Evolutionary conservation across 1,284 basidiomycete genomes (phyloP), one percentile per base, ranked within the genome.

Genomic region (Tilletia horrida): DNA sequence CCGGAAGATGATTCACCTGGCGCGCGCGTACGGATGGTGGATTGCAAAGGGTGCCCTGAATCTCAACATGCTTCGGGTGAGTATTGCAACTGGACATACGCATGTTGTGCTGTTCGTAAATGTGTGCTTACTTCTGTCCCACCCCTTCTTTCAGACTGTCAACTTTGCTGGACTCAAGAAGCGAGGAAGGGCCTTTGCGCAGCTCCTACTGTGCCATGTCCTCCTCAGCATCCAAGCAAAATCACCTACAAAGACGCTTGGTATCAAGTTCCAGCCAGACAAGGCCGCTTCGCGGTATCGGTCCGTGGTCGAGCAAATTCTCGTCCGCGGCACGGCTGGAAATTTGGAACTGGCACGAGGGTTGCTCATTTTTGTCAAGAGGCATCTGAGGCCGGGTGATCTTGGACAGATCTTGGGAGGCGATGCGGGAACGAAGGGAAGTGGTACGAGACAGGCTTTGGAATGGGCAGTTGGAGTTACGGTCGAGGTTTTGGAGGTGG

Each of bases 21-120:
- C 91, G 27, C 86, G 85, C 67, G 88, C 90, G 2, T 91, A 91
- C 75, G 91, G 87, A 0, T 94, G 91, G 89, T 90, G 90, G 86
- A 85, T 93, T 42, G 90, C 89, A 0, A 89, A 90, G 77, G 89
- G 88, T 62, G 86, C 86, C 18, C 83, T 90, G 27, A 84, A 88
- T 27, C 83, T 97, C 52, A 85, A 87, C 0, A 87, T 95, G 7
- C 85, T 97, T 71, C 97, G 95, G 87, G 92, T 91, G 67, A 69
- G 50, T 52, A 11, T 40, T 40, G 35, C 35, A 11, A 40, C 35
- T 40, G 11, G n/a, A n/a, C n/a, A n/a, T n/a, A n/a, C n/a, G n/a
- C 35, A 40, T 40, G 6, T 11, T 40, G 35, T 40, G 35, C 4
- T 40, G 50, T 27, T 14, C 7, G 16, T 25, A 25, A 27, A 27